Evolutionary conservation across 1,284 basidiomycete species (phyloP), one percentile per base, ranked within the genome.

Genomic region (Peniophora sp.): DNA sequence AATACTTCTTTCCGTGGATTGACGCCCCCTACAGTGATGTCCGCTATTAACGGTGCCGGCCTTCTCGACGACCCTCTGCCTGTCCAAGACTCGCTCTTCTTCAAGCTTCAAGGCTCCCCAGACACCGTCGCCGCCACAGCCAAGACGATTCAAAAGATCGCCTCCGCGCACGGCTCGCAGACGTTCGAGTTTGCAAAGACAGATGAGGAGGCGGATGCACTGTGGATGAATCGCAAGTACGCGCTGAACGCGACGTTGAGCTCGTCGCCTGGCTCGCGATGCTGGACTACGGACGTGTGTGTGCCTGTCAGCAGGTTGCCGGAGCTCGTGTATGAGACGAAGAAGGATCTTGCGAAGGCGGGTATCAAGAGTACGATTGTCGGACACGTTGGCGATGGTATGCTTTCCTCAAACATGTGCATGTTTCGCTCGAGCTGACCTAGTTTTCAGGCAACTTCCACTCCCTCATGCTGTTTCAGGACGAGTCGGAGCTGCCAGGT

Each of bases 151-250:
- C 69, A 81, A 58, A 60, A 65, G 11, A 80, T 94, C 41, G 77
- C 84, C 10, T 73, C 79, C 54, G 79, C 73, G 57, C 83, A 94
- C 62, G 79, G 83, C 1, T 83, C 89, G 49, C 71, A 66, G 12
- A 74, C 75, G 44, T 91, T 94, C 58, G 74, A 85, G 59, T 90
- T 94, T 60, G 88, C 91, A 9, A 72, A 77, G 25, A 85, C 84
- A 11, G 83, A 91, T 35, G 70, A 83, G 45, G 88, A 92, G 62
- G 91, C 88, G 0, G 81, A 83, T 2, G 80, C 83, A 53, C 69
- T 97, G 11, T 97, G 94, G 95, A 78, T 87, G 59, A 91, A 91
- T 55, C 73, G 84, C 46, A 97, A 97, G 69, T 86, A 89, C 61
- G 89, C 89, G 2, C 67, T 94, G 34, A 89, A 81, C 74, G 85